Base-by-base conservation (phyloP, 2,329 filamentous ascomycete species). In the Blastomyces emzantsi region DNA sequence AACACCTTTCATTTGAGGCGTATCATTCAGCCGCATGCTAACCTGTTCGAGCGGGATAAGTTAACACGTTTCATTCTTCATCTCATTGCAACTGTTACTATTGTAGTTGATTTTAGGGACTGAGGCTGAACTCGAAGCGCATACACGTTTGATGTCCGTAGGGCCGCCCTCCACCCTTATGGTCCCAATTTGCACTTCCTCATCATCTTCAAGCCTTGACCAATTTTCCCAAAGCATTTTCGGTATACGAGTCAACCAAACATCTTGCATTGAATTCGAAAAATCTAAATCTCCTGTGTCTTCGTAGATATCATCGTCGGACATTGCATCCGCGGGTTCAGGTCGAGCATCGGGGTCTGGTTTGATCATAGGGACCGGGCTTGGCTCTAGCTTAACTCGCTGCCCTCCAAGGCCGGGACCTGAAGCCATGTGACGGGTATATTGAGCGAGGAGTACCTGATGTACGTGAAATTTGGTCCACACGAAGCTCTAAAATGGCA, bases 181-280 rank as follows among this genome's bases (percentile, higher is more conserved):
- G 39, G 86, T 93, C 55, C 91, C 91, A 67, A 96, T 85, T 73
- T 89, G 84, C 67, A 96, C 89, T 76, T 92, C 89, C 63, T 88
- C 87, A 68, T 95, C 88, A 66, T 93, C 89, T 70, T 90, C 87
- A 17, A 95, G 77, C 68, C 87, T 82, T 36, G 79, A 78, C 90
- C 92, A 95, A 55, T 87, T 83, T 69, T 93, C 85, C 86, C 90
- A 94, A 64, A 96, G 81, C 73, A 89, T 88, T 67, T 86, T 86
- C 25, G 92, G 91, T 54, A 96, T 81, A 67, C 90, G 88, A 61
- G 90, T 87, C 60, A 96, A 81, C 80, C 90, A 95, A 39, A 85
- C 73, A 61, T 73, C 75, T 68, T 83, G 79, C 25, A 71, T 71
- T 30, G 79, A 75, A 57, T 74, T 73, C 8, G 76, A 69, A 71